These are phyloP conservation scores for Roridomyces roridus DNA, from an alignment of 768 basidiomycete genomes.

Conservation along the genomic window DNA sequence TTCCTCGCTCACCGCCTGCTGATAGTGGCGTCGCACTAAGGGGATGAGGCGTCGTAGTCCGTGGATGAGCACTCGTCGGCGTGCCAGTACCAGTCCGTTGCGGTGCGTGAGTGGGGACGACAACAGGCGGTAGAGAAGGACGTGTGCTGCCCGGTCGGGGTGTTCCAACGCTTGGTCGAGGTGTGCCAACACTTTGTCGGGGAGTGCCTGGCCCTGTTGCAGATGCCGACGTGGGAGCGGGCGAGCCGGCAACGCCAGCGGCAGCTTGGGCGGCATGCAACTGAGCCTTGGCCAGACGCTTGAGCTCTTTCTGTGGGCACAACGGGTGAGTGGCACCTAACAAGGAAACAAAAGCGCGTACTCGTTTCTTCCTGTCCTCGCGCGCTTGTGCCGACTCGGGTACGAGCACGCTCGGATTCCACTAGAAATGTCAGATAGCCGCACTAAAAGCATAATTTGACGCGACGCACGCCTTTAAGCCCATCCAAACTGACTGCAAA, in stretches of 20 bases:
- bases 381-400: slow-evolving; percentile 75
- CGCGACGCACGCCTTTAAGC: slow-evolving; percentile 67
- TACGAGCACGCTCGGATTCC: slow-evolving; percentile 68
- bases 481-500: slow-evolving; percentile 78
- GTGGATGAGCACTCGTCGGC: slow-evolving; percentile 39
- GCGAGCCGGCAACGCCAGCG: slow-evolving; percentile 30
- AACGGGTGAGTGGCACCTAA: no score
- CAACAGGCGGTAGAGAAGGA: slow-evolving; percentile 20
- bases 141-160: slow-evolving; percentile 33
- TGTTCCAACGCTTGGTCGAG: slow-evolving; percentile 31
- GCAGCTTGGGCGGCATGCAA: slow-evolving; percentile 35
- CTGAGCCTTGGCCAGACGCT: slow-evolving; percentile 66
- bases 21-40: slow-evolving; percentile 18
- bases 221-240: slow-evolving; percentile 37
- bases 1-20: slow-evolving; percentile 20
- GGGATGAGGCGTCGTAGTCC: slow-evolving; percentile 17
- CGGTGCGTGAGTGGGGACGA: slow-evolving; percentile 29
- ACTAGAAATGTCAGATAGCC: no score
- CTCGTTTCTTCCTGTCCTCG: slow-evolving; percentile 80
- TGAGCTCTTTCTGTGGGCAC: slow-evolving; percentile 68
- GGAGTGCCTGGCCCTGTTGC: slow-evolving; percentile 27
- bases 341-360: slow-evolving; percentile 41
- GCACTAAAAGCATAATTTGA: no score
- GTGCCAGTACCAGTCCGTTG: slow-evolving; percentile 30
- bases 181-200: slow-evolving; percentile 19